Evolutionary conservation across 2,329 filamentous ascomycete genomes (phyloP).

Genomic region (Chaetomiaceae sp.): DNA sequence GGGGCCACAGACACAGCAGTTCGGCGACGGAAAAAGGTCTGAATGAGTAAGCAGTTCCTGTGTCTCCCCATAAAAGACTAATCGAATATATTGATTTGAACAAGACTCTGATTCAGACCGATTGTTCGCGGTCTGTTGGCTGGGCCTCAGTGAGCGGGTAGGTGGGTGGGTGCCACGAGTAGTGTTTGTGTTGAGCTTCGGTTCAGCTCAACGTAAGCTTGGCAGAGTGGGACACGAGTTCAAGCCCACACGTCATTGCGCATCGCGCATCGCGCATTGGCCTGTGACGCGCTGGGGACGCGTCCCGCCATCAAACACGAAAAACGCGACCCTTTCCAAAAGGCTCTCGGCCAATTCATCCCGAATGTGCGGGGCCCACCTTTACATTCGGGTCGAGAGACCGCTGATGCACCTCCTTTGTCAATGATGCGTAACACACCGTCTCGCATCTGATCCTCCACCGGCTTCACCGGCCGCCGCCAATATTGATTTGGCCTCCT

Average conservation of each 20-base stretch:
- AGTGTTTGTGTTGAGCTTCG: no score
- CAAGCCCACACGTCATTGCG: conserved; percentile 9
- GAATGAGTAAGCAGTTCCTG: background rate
- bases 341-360: no score
- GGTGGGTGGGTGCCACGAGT: no score
- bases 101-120: no score
- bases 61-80: no score
- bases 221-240: background rate
- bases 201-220: no score
- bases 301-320: conserved; percentile 5
- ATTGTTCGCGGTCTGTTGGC: no score
- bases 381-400: background rate
- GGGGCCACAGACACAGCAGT: conserved; percentile 9
- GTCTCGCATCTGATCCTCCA: background rate
- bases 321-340: background rate
- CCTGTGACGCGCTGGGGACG: conserved; percentile 8
- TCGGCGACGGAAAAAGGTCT: conserved; percentile 21
- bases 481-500: no score
- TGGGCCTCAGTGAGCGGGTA: no score
- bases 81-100: no score
- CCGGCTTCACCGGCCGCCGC: no score
- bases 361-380: background rate
- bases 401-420: background rate
- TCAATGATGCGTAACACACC: background rate
- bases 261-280: background rate